Base-by-base conservation (phyloP, 1,284 basidiomycete genomes). In the Exobasidium cylindrosporum region DNA sequence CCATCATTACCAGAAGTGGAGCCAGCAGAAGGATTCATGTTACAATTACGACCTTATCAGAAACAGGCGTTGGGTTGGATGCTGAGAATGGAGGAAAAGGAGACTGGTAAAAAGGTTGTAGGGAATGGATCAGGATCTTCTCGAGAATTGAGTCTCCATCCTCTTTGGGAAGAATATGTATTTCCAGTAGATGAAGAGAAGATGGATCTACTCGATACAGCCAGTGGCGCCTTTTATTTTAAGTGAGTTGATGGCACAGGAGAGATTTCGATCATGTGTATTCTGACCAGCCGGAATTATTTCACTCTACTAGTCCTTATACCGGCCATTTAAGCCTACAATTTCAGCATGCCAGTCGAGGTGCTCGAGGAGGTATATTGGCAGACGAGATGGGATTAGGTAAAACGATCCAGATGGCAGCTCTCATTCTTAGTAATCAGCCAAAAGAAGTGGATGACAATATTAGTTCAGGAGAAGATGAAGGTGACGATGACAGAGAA, bases 31-130 rank as follows among this genome's bases (percentile, higher is more conserved):
- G 86, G 87, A 0, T 98, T 98, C 80, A 83, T 86, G 0, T 84
- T 97, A 54, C 87, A 84, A 0, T 81, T 97, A 29, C 86, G 92
- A 50, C 77, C 81, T 1, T 98, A 98, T 81, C 95, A 97, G 76
- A 96, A 93, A 74, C 94, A 98, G 80, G 94, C 93, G 1, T 83
- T 97, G 68, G 91, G 90, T 45, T 98, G 95, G 94, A 94, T 97
- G 93, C 84, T 87, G 67, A 90, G 88, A 0, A 85, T 94, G 68
- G 95, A 97, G 81, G 86, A 59, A 14, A 61, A 60, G 35, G 52
- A 59, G 53, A 57, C 54, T n/a, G 61, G 46, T 0, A 40, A 26
- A 17, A 26, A 26, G 13, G 31, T 26, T 32, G 29, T 17, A 32
- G 26, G 26, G 26, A 28, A 50, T 4, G 26, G 26, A 7, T 28